Conservation (phyloP, 129 eudicot genomes). For the Flaveria brownii region DNA sequence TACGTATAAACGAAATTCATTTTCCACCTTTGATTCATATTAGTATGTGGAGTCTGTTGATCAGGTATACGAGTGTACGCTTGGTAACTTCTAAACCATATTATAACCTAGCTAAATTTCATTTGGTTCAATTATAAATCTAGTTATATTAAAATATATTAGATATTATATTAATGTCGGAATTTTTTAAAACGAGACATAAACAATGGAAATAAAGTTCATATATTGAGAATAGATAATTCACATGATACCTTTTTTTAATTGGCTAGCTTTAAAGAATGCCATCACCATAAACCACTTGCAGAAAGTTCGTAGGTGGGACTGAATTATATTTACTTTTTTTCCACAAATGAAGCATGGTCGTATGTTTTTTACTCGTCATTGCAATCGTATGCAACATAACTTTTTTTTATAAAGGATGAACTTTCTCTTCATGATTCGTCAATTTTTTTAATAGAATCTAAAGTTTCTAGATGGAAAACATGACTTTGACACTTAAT, state of each 20-base stretch:
- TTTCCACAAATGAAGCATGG: background rate
- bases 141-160: background rate
- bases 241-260: background rate
- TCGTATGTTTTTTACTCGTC: constrained; percentile 16
- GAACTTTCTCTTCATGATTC: too few species aligned
- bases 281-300: constrained; percentile 24
- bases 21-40: background rate
- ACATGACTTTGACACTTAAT: too few species aligned
- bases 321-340: constrained; percentile 8
- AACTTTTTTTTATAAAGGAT: background rate
- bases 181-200: background rate
- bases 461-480: too few species aligned
- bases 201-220: background rate
- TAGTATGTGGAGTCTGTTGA: background rate
- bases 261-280: background rate
- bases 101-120: background rate
- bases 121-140: background rate
- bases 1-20: background rate
- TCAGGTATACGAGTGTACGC: background rate
- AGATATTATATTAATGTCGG: too few species aligned
- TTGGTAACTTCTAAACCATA: background rate
- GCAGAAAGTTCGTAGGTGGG: constrained; percentile 17
- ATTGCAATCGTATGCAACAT: constrained; percentile 18
- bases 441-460: too few species aligned
- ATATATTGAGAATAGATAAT: background rate